These are phyloP conservation scores for Cryptococcus sp. DNA, from an alignment of 1,284 basidiomycete species.

Conservation along the genomic window DNA sequence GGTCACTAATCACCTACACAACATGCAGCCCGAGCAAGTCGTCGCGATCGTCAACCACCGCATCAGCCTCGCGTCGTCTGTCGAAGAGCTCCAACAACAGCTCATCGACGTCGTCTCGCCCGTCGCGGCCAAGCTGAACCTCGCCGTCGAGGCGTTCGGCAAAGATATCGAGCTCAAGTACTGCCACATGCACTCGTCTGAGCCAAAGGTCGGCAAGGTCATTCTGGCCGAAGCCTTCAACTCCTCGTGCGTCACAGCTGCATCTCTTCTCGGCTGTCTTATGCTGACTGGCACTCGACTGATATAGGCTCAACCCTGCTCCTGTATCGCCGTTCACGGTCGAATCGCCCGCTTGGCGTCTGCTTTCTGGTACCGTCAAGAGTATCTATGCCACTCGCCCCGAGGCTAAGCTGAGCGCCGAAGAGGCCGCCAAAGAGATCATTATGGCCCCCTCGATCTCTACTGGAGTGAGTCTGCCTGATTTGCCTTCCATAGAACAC, in stretches of 20 bases:
- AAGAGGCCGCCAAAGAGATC: conserved; percentile 28
- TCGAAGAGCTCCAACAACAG: conserved; percentile 37
- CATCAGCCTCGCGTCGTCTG: conserved; percentile 42
- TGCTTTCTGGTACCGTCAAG: conserved; percentile 42
- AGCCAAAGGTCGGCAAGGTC: conserved; percentile 35
- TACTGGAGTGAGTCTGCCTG: conserved; percentile 28
- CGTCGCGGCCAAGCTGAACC: conserved; percentile 39
- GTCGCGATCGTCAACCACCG: conserved; percentile 48
- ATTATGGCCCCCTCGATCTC: conserved; percentile 40
- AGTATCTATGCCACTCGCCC: conserved; percentile 36
- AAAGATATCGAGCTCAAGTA: conserved; percentile 24
- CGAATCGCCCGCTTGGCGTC: conserved; percentile 40
- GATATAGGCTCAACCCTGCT: conserved; percentile 41
- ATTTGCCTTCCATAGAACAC: too few species aligned
- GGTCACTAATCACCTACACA: background rate
- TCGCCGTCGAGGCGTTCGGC: conserved; percentile 45
- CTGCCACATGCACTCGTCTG: conserved; percentile 14
- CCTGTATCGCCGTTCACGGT: conserved; percentile 46
- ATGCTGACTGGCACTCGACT: background rate
- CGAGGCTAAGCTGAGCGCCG: conserved; percentile 17
- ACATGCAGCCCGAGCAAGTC: conserved; percentile 40
- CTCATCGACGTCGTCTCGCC: conserved; percentile 34
- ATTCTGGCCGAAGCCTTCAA: conserved; percentile 36
- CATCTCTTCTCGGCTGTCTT: too few species aligned
- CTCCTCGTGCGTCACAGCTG: conserved; percentile 28